Percentiles rank a stretch among this genome's conserved stretches.
Conservation (phyloP, 78 protist genomes). For the Mantamonas sphyraenae region DNA sequence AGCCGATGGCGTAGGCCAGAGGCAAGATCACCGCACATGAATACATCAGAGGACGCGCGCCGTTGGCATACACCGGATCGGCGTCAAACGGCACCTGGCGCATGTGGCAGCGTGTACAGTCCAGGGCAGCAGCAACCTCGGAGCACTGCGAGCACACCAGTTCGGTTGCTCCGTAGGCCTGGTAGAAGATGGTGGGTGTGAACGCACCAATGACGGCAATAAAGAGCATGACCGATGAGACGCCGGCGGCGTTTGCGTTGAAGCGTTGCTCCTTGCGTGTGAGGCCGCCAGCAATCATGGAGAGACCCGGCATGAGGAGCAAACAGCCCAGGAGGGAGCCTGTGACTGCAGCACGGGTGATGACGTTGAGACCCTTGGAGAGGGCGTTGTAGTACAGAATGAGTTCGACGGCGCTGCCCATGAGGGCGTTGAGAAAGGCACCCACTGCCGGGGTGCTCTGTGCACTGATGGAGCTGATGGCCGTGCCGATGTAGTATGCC, state of each 20-base stretch:
- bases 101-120: constrained; percentile 5
- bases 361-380: neutral
- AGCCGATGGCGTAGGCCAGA: constrained; percentile 59
- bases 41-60: constrained; percentile 45
- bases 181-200: constrained; percentile 62
- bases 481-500: constrained; percentile 64
- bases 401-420: constrained; percentile 70
- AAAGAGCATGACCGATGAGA: constrained; percentile 45
- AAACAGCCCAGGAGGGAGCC: constrained; percentile 62
- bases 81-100: constrained; percentile 15
- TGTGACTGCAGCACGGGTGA: constrained; percentile 34
- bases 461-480: constrained; percentile 54
- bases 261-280: constrained; percentile 63
- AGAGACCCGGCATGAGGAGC: constrained; percentile 67
- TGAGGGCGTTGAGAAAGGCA: constrained; percentile 71
- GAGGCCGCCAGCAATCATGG: constrained; percentile 66
- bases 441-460: constrained; percentile 71
- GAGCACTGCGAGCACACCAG: constrained; percentile 33
- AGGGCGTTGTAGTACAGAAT: constrained; percentile 40
- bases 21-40: constrained; percentile 46
- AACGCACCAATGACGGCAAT: constrained; percentile 60
- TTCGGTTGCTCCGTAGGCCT: constrained; percentile 20
- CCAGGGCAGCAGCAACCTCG: neutral
- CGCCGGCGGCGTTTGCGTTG: constrained; percentile 60
- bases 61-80: constrained; percentile 46